Evolutionary conservation across 2,329 filamentous ascomycete genomes (phyloP), one percentile per base, ranked within the genome.

Genomic region (Periconia macrospinosa): DNA sequence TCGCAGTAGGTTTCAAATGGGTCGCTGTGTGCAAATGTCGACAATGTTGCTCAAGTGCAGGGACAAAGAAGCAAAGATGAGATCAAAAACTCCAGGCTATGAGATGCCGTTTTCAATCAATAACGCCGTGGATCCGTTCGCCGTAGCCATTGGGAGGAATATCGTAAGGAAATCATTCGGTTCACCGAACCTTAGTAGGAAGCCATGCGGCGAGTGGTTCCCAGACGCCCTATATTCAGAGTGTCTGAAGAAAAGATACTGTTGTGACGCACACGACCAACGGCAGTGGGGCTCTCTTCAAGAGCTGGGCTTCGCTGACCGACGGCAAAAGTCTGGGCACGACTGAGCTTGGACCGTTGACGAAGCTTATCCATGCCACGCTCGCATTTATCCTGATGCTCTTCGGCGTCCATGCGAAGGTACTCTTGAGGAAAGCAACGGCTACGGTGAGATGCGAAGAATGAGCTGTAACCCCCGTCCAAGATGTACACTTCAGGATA

Each of bases 401-500:
- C 91, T 71, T 93, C 89, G 60, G 90, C 91, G 61, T 87, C 89
- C 94, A 99, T 99, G 75, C 94, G 92, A 54, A 99, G 91, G 70
- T 99, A 99, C 70, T 93, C 92, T 67, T 96, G 92, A 19, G 94
- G 94, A 66, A 87, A 94, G 80, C 94, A 99, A 56, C 92, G 86
- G 45, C 83, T 78, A 49, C 87, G 86, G 73, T 96, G 86, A 59
- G 90, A 81, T 20, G 84, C 79, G 73, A 93, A 99, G 80, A 99
- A 99, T 27, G 86, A 86, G 74, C 92, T 96, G 79, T 99, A 99
- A 42, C 94, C 94, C 56, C 94, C 94, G 61, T 97, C 92, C 41
- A 99, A 81, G 65, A 99, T 96, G 75, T 99, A 99, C 60, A 97
- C 87, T 73, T 99, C 94, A 2, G 94, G 94, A 69, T 96, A 99